Base-by-base conservation (phyloP, 225 moss, liverwort and hornwort species). In the Bryoerythrophyllum caledonicum region DNA sequence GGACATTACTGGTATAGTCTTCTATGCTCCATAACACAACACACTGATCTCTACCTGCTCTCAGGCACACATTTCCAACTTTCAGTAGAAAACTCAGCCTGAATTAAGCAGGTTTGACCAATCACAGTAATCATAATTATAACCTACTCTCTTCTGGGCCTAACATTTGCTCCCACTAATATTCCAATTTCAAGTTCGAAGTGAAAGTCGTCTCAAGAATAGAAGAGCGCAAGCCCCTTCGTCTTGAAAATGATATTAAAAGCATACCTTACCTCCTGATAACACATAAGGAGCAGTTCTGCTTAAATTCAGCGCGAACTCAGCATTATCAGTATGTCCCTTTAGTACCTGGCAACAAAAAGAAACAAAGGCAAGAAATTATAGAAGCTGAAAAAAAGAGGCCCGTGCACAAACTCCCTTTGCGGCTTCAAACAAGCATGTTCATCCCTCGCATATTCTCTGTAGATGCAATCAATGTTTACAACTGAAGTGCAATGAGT, bases 1-100 rank as follows among this genome's bases (percentile, higher is more conserved):
- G 84, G 49, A 85, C 68, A 73, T 71, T 84, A 67, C 90, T 81
- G 40, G 90, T 72, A 72, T 96, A 91, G 70, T 94, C 96, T 78
- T 90, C 92, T 79, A 96, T 88, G 67, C 87, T 89, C 96, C 96
- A 96, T 53, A 94, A 84, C 60, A 96, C 79, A 44, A 96, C 96
- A 55, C 82, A 87, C 73, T 76, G 79, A 67, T 96, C 96, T 76
- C 90, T 90, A 27, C 96, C 95, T 95, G 85, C 72, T 83, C 35
- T 63, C 70, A 81, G 8, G n/a, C 60, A 63, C 30, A 62, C 60
- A 30, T 52, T n/a, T 10, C 38, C 16, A 68, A n/a, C 30, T 46
- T 71, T 67, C 27, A 51, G 60, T 25, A 12, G 51, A 35, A 49
- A 63, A 56, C 8, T 65, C 62, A 54, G 15, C 43, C 35, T 13